Evolutionary conservation across 2,329 filamentous ascomycete genomes (phyloP), one percentile per base, ranked within the genome.

Genomic region (Pseudogymnoascus sp.): DNA sequence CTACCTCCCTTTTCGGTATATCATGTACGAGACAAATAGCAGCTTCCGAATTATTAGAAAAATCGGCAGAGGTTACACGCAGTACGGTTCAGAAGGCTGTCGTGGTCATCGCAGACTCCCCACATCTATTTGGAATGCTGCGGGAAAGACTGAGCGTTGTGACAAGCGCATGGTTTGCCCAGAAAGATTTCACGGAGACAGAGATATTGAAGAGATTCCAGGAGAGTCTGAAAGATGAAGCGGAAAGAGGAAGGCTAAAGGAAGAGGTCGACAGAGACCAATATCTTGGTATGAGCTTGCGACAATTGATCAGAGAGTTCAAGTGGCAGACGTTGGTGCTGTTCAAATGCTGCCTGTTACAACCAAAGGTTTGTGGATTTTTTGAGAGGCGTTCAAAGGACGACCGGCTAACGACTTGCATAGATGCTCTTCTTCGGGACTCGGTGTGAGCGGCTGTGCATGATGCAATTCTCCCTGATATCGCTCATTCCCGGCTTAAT

Each of bases 371-470:
- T 74, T 25, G 62, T 33, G 12, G 16, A 25, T 49, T 23, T 60
- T 68, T 49, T 67, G 25, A 33, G 9, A n/a, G 6, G 12, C 39
- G 2, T n/a, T 28, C 2, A 19, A 2, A 3, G 4, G 14, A 23
- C 11, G n/a, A 58, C 16, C 14, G 2, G 8, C 42, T 61, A 38
- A 52, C 73, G 38, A 72, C 65, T 14, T 25, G 12, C 28, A 0
- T 68, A 96, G 92, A 97, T 97, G 89, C 86, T 99, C 61, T 97
- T 99, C 78, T 99, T 97, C 71, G 92, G 94, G 65, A 92, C 93
- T n/a, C 87, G 92, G 69, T 97, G 94, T 75, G 94, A 99, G 75
- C 84, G 90, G 67, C 79, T 99, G 68, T 99, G 94, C 82, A 96
- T 97, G 90, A 92, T 96, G 77, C 94, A 99, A 75, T 99, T 97